These are phyloP conservation scores for Vigna radiata DNA, from an alignment of 306 rosid species.

Conservation along the genomic window DNA sequence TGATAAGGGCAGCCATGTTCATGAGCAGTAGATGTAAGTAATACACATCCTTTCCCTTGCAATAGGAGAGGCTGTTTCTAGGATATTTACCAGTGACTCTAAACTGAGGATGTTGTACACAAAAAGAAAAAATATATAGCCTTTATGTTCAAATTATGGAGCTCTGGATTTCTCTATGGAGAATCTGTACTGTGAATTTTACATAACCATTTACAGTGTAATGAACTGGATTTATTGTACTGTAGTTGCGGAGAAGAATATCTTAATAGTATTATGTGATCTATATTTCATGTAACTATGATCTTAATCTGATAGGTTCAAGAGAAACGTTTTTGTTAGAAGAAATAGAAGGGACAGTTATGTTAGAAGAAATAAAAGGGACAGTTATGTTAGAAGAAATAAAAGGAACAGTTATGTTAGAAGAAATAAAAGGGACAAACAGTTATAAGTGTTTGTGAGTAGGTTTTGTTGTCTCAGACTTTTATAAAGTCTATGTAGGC, in stretches of 20 bases:
- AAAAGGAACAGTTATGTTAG: no score
- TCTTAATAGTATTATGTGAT: constrained; percentile 1
- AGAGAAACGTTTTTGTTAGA: no score
- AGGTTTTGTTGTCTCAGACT: no score
- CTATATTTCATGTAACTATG: constrained; percentile 7
- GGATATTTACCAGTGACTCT: background rate
- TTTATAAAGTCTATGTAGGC: no score
- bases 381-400: no score
- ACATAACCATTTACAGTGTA: constrained; percentile 7
- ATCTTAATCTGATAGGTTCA: background rate
- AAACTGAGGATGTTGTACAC: background rate
- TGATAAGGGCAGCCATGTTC: no score
- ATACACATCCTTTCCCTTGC: background rate
- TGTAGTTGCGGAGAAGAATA: constrained; percentile 1
- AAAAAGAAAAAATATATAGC: background rate
- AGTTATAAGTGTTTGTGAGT: no score
- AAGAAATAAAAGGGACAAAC: no score
- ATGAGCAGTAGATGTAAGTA: background rate
- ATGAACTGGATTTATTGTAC: constrained; percentile 31
- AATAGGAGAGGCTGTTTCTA: background rate
- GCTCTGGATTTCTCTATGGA: background rate
- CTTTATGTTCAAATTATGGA: background rate
- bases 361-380: no score
- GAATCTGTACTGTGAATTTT: background rate
- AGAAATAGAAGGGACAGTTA: no score